These are phyloP conservation scores for Vicia villosa DNA, from an alignment of 306 rosid species.

Conservation along the genomic window DNA sequence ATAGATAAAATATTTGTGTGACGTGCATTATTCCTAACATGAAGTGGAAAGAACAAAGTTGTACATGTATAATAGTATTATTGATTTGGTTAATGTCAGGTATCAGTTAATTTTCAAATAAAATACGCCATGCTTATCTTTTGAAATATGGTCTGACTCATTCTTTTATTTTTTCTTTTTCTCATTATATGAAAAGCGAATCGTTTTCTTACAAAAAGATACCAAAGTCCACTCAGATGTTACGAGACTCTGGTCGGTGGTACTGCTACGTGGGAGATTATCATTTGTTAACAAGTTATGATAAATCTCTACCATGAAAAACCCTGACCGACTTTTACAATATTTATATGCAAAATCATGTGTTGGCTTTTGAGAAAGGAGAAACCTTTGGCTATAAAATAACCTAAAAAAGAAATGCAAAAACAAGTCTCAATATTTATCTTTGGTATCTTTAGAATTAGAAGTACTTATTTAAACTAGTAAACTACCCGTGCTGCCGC, in stretches of 20 bases:
- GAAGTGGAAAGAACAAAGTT: no score
- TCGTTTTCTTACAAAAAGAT: slow-evolving; percentile 15
- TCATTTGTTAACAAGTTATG: slow-evolving; percentile 4
- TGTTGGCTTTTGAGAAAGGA: slow-evolving; percentile 35
- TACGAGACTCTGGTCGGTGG: slow-evolving; percentile 51
- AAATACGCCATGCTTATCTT: not conserved
- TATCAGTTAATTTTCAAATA: not conserved
- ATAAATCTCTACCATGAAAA: slow-evolving; percentile 37
- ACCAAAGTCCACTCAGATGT: not conserved
- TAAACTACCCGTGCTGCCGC: no score
- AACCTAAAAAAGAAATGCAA: no score
- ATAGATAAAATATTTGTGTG: no score
- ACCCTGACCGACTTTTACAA: slow-evolving; percentile 38
- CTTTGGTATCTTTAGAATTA: no score
- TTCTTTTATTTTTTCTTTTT: slow-evolving; percentile 7
- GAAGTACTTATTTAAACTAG: no score
- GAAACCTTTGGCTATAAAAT: no score
- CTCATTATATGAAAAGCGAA: not conserved
- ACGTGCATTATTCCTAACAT: no score
- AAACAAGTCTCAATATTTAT: no score
- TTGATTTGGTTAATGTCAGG: slow-evolving; percentile 17
- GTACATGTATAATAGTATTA: no score
- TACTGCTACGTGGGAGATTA: slow-evolving; percentile 46
- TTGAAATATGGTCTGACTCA: slow-evolving; percentile 23
- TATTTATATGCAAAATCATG: slow-evolving; percentile 17